These are phyloP conservation scores for Macrophomina tecta DNA, from an alignment of 2,329 filamentous ascomycete species.

Conservation along the genomic window DNA sequence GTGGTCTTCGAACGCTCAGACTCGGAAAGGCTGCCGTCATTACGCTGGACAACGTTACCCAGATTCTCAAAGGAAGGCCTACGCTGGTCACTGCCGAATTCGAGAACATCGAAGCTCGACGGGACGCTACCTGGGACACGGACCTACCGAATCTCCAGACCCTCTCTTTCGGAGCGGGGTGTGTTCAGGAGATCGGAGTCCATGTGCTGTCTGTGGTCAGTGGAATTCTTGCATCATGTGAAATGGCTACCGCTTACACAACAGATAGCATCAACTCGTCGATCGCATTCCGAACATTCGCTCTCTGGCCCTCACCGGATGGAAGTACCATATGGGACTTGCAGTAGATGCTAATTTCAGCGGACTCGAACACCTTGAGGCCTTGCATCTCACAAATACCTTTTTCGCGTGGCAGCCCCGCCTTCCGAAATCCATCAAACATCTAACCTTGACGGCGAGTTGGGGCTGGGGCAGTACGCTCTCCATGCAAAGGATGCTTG, in stretches of 20 bases:
- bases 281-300: conserved; percentile 32
- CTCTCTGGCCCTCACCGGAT: conserved; percentile 31
- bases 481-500: conserved; percentile 13
- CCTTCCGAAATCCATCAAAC: background rate
- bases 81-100: conserved; percentile 36
- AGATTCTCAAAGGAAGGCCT: conserved; percentile 38
- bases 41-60: conserved; percentile 36
- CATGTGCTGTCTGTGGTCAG: background rate
- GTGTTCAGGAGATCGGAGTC: background rate
- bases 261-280: conserved; percentile 16
- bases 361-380: conserved; percentile 1
- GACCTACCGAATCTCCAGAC: conserved; percentile 37
- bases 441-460: conserved; percentile 15
- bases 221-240: background rate
- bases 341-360: conserved; percentile 15
- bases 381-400: conserved; percentile 11
- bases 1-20: conserved; percentile 37
- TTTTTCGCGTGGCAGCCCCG: conserved; percentile 13
- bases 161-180: conserved; percentile 31
- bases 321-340: background rate
- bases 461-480: conserved; percentile 8
- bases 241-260: background rate
- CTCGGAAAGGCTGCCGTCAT: conserved; percentile 35
- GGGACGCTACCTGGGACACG: conserved; percentile 34
- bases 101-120: conserved; percentile 30